Evolutionary conservation across 1,284 basidiomycete genomes (phyloP).

Genomic region (Apiotrichum akiyoshidainum): DNA sequence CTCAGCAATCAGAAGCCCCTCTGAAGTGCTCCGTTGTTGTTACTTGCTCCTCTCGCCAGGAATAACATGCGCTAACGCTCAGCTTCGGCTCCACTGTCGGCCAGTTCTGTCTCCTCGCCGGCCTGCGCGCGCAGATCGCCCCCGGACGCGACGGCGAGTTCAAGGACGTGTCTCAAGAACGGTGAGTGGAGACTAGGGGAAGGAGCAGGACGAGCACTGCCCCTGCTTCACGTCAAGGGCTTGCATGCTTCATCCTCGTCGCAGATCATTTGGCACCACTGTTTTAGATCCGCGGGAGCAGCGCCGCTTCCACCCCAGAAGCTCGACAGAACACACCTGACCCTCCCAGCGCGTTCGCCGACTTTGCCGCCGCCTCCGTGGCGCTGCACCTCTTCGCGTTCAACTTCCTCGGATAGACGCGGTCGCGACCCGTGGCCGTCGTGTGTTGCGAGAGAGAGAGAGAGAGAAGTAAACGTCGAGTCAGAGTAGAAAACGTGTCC

Average conservation of each 20-base stretch:
- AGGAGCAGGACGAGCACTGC: neutral
- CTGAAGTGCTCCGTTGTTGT: too few species aligned
- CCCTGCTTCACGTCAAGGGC: neutral
- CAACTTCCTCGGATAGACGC: slow-evolving; percentile 78
- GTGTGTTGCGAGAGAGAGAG: neutral
- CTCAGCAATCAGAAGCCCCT: too few species aligned
- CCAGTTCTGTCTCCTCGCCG: slow-evolving; percentile 93
- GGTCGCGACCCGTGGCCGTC: neutral
- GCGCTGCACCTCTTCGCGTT: slow-evolving; percentile 97
- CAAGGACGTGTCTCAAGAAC: slow-evolving; percentile 88
- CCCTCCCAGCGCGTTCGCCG: slow-evolving; percentile 78
- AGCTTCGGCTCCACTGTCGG: slow-evolving; percentile 92
- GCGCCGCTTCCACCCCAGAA: too few species aligned
- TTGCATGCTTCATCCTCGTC: neutral
- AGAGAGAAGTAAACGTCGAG: neutral
- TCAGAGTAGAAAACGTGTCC: too few species aligned
- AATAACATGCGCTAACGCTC: slow-evolving; percentile 10
- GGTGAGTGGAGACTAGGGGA: slow-evolving; percentile 57
- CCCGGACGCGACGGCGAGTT: slow-evolving; percentile 63
- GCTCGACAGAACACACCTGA: neutral
- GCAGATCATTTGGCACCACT: too few species aligned
- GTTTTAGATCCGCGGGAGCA: neutral
- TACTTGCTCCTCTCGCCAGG: neutral
- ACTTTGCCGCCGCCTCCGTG: slow-evolving; percentile 90
- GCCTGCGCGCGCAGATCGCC: slow-evolving; percentile 87